These are phyloP conservation scores for Eleusine coracana DNA, from an alignment of 176 grass and related monocot genomes.

Conservation along the genomic window DNA sequence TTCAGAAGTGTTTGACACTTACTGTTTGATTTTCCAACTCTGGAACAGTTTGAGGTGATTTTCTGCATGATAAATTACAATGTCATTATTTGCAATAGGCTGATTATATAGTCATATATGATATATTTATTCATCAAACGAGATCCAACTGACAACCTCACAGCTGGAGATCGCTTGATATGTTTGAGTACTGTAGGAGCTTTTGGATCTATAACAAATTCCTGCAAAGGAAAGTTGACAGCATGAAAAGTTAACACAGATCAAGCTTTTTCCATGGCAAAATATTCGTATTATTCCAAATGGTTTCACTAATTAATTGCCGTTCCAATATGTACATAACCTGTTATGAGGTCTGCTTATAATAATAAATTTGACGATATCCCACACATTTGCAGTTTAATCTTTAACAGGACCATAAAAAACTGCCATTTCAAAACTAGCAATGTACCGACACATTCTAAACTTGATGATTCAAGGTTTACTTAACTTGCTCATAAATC, in stretches of 20 bases:
- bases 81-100: slow-evolving; percentile 36
- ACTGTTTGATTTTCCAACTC: slow-evolving; percentile 43
- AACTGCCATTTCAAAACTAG: neutral
- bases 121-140: slow-evolving; percentile 30
- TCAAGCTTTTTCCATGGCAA: slow-evolving; percentile 9
- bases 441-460: slow-evolving; percentile 26
- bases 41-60: slow-evolving; percentile 54
- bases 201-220: slow-evolving; percentile 50
- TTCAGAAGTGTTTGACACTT: slow-evolving; percentile 36
- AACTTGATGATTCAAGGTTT: slow-evolving; percentile 20
- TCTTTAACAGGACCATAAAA: slow-evolving; percentile 14
- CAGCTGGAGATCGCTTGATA: slow-evolving; percentile 50
- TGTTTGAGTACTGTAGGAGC: slow-evolving; percentile 46
- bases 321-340: slow-evolving; percentile 7
- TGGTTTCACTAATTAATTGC: neutral
- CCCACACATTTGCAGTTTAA: slow-evolving; percentile 11
- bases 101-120: neutral
- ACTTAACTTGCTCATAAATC: neutral
- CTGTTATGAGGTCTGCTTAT: slow-evolving; percentile 5
- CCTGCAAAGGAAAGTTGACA: slow-evolving; percentile 48
- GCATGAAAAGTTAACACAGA: slow-evolving; percentile 32
- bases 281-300: slow-evolving; percentile 20
- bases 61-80: slow-evolving; percentile 64
- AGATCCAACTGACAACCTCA: slow-evolving; percentile 45
- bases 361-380: slow-evolving; percentile 17